Base-by-base conservation (phyloP, 192 early-diverging fungal genomes). In the Gaertneriomyces semiglobifer region DNA sequence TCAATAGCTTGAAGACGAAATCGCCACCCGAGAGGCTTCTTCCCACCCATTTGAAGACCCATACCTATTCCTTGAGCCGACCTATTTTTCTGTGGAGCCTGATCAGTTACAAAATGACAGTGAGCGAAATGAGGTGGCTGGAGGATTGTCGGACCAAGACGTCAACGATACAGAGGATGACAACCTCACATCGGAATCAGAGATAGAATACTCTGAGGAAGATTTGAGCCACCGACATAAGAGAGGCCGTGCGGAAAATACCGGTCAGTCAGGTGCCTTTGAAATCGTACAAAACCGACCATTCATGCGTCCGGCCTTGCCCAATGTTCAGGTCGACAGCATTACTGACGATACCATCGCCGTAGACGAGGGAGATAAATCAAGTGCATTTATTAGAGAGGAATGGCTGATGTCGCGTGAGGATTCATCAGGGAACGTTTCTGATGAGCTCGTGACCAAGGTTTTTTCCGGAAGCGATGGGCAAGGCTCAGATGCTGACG, bases 31-130 rank as follows among this genome's bases (percentile, higher is more conserved):
- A 55, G 16, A 57, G 7, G 16, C 12, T 14, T 65, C 63, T 43
- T 20, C 38, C 16, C 54, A 65, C 54, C 53, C 63, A 38, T 65
- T 65, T 40, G 63, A 65, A 55, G 63, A 65, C 40, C 63, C 63
- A 14, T 65, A 65, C 43, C 63, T 54, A 14, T 65, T 65, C 43
- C 63, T 65, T n/a, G 51, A 65, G 7, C 63, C 63, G 5, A 47
- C 41, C 16, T 65, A 25, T 19, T 65, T 65, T 63, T 20, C 50
- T 0, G n/a, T 52, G 25, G 25, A 33, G 58, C 10, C 41, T 14
- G 33, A n/a, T 20, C 4, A 1, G 1, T 1, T 12, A 18, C 4
- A 18, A 53, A 33, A 14, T 53, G 6, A 14, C 53, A 33, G 14
- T 33, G 6, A 53, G 4, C 12, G 48, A 12, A 50, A 12, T 12